phyloP scores from a whole-genome alignment of 2,329 filamentous ascomycete species.

The Sphaerulina vaccinii region DNA sequence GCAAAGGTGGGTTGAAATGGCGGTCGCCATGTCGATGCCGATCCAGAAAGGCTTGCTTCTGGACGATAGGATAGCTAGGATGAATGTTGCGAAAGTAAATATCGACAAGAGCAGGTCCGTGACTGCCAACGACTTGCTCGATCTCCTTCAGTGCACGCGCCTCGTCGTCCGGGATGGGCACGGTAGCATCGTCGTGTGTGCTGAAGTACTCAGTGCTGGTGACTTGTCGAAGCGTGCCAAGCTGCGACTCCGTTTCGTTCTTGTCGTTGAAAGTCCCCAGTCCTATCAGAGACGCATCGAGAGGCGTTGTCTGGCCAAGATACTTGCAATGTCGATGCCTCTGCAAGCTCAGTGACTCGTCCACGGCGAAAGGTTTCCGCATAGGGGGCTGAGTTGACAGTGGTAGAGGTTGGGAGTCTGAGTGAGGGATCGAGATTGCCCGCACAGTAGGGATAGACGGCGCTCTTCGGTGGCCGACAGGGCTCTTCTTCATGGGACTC shows the following conservation, averaged over 20 bases:
- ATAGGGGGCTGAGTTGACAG: slow-evolving; percentile 24
- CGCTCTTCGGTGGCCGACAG: slow-evolving; percentile 19
- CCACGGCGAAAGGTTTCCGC: slow-evolving; percentile 38
- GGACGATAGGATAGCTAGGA: slow-evolving; percentile 77
- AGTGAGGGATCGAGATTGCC: neutral
- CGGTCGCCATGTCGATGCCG: slow-evolving; percentile 71
- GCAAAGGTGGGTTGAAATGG: slow-evolving; percentile 71
- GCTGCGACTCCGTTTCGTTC: slow-evolving; percentile 72
- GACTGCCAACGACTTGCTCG: slow-evolving; percentile 71
- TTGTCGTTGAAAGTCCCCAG: slow-evolving; percentile 76
- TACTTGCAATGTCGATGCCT: slow-evolving; percentile 77
- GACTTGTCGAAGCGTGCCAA: slow-evolving; percentile 66
- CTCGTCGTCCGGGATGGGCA: slow-evolving; percentile 69
- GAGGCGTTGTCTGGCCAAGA: slow-evolving; percentile 78
- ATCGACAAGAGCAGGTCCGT: slow-evolving; percentile 74
- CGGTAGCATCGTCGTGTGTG: slow-evolving; percentile 71
- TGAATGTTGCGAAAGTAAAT: slow-evolving; percentile 81
- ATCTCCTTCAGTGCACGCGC: slow-evolving; percentile 68
- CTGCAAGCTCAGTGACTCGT: slow-evolving; percentile 66
- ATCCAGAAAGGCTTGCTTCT: slow-evolving; percentile 76
- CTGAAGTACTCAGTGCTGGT: slow-evolving; percentile 77
- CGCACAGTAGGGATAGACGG: slow-evolving; percentile 1
- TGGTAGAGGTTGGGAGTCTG: neutral
- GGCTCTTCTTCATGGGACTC: slow-evolving; percentile 27
- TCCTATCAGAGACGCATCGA: slow-evolving; percentile 79